Base-by-base conservation (phyloP, 1,284 basidiomycete genomes). In the Wolfiporia cocos region DNA sequence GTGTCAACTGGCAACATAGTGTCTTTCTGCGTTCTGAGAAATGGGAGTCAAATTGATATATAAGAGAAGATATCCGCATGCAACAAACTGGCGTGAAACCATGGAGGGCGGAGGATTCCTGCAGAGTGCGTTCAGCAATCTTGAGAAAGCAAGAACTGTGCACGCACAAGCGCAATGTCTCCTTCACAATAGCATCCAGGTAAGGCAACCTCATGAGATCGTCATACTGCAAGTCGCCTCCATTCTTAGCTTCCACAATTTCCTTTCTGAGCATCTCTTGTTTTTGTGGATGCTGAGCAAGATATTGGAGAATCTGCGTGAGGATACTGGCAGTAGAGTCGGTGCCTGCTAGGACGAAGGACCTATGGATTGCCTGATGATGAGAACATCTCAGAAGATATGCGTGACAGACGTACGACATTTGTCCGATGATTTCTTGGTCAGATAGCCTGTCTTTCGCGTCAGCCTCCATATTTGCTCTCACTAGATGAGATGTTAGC, bases 1-100 rank as follows among this genome's bases (percentile, higher is more conserved):
- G 55, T 33, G 15, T 51, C 49, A 22, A 52, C 48, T 52, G 56
- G 43, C 44, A 61, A 28, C 37, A 52, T 39, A 24, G 48, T 42
- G 43, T 49, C 39, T 39, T 49, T 55, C 14, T 43, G 44, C 2
- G 46, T 7, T 53, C 65, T 42, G n/a, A 6, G 1, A n/a, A 26
- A 24, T 5, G 9, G 21, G 3, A 5, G 14, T 6, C 28, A 24
- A 21, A 23, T 33, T 6, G 11, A 4, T 7, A 23, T 11, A 28
- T 37, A 5, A 20, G 17, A 6, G 24, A 26, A 14, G 18, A 10
- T 7, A 15, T 20, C 15, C 23, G 5, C 14, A 34, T 9, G 18
- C 7, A 7, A 9, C 14, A 7, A 9, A 34, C 32, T 34, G 32
- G 32, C 32, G 32, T 10, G 17, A 9, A 17, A 34, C 17, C 9